These are phyloP conservation scores for Penicillium sp. DNA, from an alignment of 2,329 filamentous ascomycete genomes.

Conservation along the genomic window DNA sequence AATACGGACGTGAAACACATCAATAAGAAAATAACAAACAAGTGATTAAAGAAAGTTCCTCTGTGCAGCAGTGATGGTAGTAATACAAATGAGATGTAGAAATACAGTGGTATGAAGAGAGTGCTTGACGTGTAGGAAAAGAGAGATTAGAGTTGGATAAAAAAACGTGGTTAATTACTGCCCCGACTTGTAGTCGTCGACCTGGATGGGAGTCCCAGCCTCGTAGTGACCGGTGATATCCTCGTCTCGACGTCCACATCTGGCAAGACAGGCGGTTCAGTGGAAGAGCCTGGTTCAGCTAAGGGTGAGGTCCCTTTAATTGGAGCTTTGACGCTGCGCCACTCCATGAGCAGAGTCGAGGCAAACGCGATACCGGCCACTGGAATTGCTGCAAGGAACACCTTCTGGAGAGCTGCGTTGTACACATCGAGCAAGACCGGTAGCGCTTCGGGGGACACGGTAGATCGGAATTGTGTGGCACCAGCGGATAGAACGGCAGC, in stretches of 20 bases:
- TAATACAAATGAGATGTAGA: not conserved
- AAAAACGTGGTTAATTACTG: not conserved
- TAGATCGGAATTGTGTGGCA: slow-evolving; percentile 13
- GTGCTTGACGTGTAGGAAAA: not conserved
- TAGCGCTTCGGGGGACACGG: slow-evolving; percentile 6
- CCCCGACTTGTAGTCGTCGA: not conserved
- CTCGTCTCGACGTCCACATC: slow-evolving; percentile 13
- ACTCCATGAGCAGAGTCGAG: slow-evolving; percentile 13
- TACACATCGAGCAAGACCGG: slow-evolving; percentile 12
- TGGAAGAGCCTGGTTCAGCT: not conserved
- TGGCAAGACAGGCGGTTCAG: slow-evolving; percentile 4
- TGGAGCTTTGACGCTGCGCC: slow-evolving; percentile 10
- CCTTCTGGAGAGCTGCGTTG: slow-evolving; percentile 14
- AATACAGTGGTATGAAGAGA: not conserved
- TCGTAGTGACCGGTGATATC: slow-evolving; percentile 12
- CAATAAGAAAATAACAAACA: not conserved
- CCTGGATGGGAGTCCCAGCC: not conserved
- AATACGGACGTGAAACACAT: not conserved
- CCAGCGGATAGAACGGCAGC: slow-evolving; percentile 10
- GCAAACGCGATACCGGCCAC: slow-evolving; percentile 12
- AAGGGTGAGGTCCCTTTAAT: not conserved
- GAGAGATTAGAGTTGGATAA: not conserved
- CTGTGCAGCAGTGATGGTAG: not conserved
- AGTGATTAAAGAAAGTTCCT: not conserved
- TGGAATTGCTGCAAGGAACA: slow-evolving; percentile 12